Conservation (phyloP, 345 rosid genomes). For the Hypericum perforatum region DNA sequence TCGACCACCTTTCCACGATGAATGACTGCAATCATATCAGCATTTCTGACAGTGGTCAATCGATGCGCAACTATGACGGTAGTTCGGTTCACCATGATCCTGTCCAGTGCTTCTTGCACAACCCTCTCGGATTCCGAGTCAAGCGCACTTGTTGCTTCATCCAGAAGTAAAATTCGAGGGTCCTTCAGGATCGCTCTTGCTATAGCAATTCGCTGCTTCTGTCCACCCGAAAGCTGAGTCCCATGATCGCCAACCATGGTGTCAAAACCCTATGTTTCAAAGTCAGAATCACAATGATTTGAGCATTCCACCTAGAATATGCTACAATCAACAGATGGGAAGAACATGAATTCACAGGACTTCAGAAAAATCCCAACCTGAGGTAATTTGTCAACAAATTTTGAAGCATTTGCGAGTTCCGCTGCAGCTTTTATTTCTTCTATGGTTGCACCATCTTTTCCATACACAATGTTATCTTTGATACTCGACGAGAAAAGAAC, state of each 20-base stretch:
- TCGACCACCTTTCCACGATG: conserved; percentile 35
- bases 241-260: conserved; percentile 9
- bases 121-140: conserved; percentile 37
- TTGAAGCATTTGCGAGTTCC: conserved; percentile 36
- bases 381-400: conserved; percentile 34
- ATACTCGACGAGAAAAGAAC: conserved; percentile 32
- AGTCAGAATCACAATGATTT: neutral
- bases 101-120: conserved; percentile 43
- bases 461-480: conserved; percentile 33
- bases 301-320: too few species aligned
- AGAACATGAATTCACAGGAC: neutral
- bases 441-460: conserved; percentile 27
- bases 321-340: neutral
- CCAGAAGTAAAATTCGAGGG: conserved; percentile 35
- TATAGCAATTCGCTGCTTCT: conserved; percentile 27
- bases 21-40: conserved; percentile 24
- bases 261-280: conserved; percentile 1
- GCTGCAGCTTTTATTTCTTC: conserved; percentile 35
- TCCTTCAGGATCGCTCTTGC: conserved; percentile 36
- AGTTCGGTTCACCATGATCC: conserved; percentile 33
- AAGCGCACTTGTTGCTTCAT: conserved; percentile 44
- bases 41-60: conserved; percentile 30
- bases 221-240: conserved; percentile 9
- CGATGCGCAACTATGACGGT: conserved; percentile 45
- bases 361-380: conserved; percentile 10